Conservation (phyloP, 2,329 filamentous ascomycete species). For the Trichothecium sympodiale region DNA sequence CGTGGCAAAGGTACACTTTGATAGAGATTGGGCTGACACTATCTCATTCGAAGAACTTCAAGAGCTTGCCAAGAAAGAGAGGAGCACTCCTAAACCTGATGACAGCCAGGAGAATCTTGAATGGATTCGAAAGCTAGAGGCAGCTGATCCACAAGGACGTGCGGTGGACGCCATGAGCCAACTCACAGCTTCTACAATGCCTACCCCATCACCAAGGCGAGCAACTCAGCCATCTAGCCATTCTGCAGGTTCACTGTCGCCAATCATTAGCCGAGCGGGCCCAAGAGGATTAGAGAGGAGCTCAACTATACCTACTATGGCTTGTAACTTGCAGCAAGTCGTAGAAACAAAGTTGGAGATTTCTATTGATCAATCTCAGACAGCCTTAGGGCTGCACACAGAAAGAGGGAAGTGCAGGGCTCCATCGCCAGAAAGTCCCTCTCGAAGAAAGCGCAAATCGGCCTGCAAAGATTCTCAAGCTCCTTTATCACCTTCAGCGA, state of each 20-base stretch:
- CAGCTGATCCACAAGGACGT: conserved; percentile 34
- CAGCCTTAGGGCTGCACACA: no score
- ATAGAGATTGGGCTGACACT: conserved; percentile 59
- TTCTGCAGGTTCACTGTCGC: not conserved
- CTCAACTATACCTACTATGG: not conserved
- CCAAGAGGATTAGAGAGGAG: not conserved
- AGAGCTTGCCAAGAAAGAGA: conserved; percentile 47
- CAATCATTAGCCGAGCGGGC: not conserved
- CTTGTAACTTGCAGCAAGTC: no score
- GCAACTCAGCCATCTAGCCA: conserved; percentile 6
- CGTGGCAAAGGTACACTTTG: conserved; percentile 66
- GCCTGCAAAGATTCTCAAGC: no score
- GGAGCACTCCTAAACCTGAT: conserved; percentile 33
- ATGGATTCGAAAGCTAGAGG: conserved; percentile 52
- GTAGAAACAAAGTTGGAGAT: no score
- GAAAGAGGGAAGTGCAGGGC: no score
- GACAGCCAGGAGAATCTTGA: conserved; percentile 48
- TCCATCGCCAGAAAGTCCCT: no score
- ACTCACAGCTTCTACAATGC: conserved; percentile 26
- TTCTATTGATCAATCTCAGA: no score
- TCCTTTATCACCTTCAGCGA: no score
- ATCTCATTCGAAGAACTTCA: conserved; percentile 62
- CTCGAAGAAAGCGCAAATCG: no score
- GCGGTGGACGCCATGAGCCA: conserved; percentile 34
- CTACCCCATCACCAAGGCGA: conserved; percentile 20